A percentile compares a stretch with the other conserved stretches of the same genome.
phyloP scores from a whole-genome alignment of 140 eudicot genomes.

The Erigeron philadelphicus region DNA sequence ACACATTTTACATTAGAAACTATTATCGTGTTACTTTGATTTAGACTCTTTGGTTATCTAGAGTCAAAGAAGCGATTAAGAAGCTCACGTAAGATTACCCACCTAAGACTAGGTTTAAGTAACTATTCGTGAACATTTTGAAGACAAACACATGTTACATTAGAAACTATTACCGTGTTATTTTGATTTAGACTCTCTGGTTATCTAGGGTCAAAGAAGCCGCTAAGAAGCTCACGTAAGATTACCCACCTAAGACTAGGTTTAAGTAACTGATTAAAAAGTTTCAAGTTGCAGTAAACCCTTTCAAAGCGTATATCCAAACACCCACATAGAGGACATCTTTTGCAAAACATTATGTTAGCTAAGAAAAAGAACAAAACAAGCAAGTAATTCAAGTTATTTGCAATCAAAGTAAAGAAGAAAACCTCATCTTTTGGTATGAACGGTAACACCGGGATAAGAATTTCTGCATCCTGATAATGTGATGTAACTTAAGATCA shows the following conservation, averaged over 20 bases:
- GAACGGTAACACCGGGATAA: constrained; percentile 67
- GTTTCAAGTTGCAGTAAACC: neutral
- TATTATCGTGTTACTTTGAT: neutral
- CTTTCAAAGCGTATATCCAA: neutral
- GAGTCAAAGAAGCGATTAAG: neutral
- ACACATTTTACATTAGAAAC: neutral
- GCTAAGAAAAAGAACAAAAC: neutral
- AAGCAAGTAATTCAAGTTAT: neutral
- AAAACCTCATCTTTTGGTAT: constrained; percentile 77
- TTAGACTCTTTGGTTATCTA: neutral
- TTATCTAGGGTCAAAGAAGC: neutral
- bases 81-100: neutral
- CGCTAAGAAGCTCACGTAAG: neutral
- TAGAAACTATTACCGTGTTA: neutral
- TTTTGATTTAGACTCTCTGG: neutral
- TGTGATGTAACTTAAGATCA: constrained; percentile 16
- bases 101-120: neutral
- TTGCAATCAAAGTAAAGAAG: neutral
- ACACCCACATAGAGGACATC: neutral
- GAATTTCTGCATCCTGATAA: constrained; percentile 74
- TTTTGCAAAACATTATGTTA: neutral
- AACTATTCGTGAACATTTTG: neutral
- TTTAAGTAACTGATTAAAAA: neutral
- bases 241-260: neutral
- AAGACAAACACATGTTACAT: neutral